Evolutionary conservation across 495 filamentous ascomycete genomes (phyloP).

Genomic region (Lasiosphaeris hirsuta): DNA sequence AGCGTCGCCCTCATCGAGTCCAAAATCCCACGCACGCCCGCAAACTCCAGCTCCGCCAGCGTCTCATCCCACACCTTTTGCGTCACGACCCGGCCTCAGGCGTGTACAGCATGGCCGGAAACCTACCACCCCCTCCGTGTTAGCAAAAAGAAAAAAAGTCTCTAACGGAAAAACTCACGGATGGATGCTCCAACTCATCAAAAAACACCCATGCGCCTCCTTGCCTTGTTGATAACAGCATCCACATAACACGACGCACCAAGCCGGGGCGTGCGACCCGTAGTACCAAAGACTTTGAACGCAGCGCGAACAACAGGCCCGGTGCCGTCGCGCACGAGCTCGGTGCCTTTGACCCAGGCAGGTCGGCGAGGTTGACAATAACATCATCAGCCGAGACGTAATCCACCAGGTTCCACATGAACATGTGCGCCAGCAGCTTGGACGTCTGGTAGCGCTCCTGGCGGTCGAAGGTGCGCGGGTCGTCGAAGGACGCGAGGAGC

Average conservation of each 20-base stretch:
- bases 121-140: constrained; percentile 13
- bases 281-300: constrained; percentile 20
- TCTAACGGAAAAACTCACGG: constrained; percentile 35
- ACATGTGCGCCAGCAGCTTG: constrained; percentile 44
- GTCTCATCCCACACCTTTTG: constrained; percentile 45
- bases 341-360: constrained; percentile 45
- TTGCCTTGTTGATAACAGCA: constrained; percentile 39
- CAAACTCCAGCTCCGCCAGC: constrained; percentile 40
- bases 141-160: constrained; percentile 6
- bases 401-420: constrained; percentile 40
- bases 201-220: constrained; percentile 42
- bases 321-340: constrained; percentile 34
- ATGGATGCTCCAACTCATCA: constrained; percentile 41
- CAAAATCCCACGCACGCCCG: constrained; percentile 34
- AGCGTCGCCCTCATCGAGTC: constrained; percentile 11
- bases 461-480: constrained; percentile 33
- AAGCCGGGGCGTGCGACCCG: constrained; percentile 28
- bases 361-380: constrained; percentile 47
- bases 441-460: constrained; percentile 38
- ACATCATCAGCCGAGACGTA: constrained; percentile 43
- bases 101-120: constrained; percentile 30
- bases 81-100: constrained; percentile 32
- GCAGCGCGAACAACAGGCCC: constrained; percentile 11
- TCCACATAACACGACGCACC: constrained; percentile 43
- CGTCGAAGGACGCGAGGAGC: constrained; percentile 45